These are phyloP conservation scores for Fusarium nurragi DNA, from an alignment of 2,329 filamentous ascomycete species.

Conservation along the genomic window DNA sequence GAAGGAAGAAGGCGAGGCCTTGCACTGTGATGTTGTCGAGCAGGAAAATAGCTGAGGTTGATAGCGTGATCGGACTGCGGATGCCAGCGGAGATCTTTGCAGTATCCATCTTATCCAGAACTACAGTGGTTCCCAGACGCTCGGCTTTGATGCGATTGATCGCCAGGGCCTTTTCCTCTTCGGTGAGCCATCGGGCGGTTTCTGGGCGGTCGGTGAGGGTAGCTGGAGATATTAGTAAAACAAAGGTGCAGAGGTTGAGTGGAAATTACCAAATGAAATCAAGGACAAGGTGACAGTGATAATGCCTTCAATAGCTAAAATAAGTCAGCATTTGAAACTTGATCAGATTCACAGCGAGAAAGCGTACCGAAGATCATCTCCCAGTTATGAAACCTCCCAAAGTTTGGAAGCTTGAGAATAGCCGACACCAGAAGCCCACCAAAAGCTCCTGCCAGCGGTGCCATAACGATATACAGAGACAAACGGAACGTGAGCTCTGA, in stretches of 20 bases:
- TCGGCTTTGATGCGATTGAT: constrained; percentile 68
- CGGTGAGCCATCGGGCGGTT: constrained; percentile 70
- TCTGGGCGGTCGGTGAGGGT: constrained; percentile 73
- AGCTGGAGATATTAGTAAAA: constrained; percentile 46
- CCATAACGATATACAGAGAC: constrained; percentile 72
- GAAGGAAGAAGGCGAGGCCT: constrained; percentile 75
- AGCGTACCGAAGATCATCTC: constrained; percentile 69
- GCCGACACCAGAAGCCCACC: constrained; percentile 71
- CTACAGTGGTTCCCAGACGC: constrained; percentile 65
- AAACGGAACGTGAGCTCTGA: constrained; percentile 71
- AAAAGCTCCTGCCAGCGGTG: constrained; percentile 72
- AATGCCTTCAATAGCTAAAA: constrained; percentile 70
- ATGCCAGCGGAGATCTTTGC: constrained; percentile 70
- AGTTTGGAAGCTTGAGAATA: constrained; percentile 66
- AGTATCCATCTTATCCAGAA: constrained; percentile 67
- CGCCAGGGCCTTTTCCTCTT: constrained; percentile 70
- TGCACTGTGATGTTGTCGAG: constrained; percentile 77
- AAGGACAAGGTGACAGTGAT: constrained; percentile 63
- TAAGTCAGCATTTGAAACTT: neutral
- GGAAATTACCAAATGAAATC: constrained; percentile 46
- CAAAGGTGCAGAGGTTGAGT: fast-evolving
- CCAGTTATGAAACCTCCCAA: constrained; percentile 68
- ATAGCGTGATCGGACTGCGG: constrained; percentile 64
- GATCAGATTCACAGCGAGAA: fast-evolving
- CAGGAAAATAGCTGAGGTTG: constrained; percentile 67